These are phyloP conservation scores for Fraxinus americana DNA, from an alignment of 257 asterid species.

Conservation along the genomic window DNA sequence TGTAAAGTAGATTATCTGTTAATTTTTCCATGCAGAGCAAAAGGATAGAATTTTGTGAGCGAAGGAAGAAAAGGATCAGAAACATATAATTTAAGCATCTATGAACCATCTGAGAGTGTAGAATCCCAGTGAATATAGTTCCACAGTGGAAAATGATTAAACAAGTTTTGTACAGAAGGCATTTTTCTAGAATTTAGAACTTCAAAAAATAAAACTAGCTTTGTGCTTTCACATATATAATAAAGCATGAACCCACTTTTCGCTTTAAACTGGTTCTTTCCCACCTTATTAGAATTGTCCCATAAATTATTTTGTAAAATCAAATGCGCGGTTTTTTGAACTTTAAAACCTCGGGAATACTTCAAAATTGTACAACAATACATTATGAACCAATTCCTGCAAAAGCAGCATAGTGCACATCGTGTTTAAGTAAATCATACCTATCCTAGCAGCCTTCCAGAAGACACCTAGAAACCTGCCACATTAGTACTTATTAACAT, in stretches of 20 bases:
- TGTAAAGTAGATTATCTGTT: neutral
- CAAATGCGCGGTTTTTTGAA: neutral
- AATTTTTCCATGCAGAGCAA: neutral
- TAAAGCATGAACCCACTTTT: too few species aligned
- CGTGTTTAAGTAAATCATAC: conserved; percentile 28
- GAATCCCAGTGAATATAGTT: too few species aligned
- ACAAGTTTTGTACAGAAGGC: too few species aligned
- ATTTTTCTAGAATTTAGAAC: too few species aligned
- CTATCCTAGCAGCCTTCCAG: conserved; percentile 69
- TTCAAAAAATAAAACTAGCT: too few species aligned
- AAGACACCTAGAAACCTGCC: conserved; percentile 62
- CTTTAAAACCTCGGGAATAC: neutral
- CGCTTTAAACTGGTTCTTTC: too few species aligned
- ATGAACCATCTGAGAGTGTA: too few species aligned
- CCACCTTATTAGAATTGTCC: too few species aligned
- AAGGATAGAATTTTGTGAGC: neutral
- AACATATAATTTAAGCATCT: neutral
- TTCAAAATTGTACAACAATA: neutral
- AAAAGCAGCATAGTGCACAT: conserved; percentile 9
- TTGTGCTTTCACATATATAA: too few species aligned
- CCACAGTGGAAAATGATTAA: too few species aligned
- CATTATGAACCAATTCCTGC: conserved; percentile 20
- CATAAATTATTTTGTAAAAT: too few species aligned
- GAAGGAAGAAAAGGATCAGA: conserved; percentile 11
- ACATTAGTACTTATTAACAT: conserved; percentile 25